Evolutionary conservation across 176 grass and related monocot genomes (phyloP).

Genomic region (Oryza brachyantha): DNA sequence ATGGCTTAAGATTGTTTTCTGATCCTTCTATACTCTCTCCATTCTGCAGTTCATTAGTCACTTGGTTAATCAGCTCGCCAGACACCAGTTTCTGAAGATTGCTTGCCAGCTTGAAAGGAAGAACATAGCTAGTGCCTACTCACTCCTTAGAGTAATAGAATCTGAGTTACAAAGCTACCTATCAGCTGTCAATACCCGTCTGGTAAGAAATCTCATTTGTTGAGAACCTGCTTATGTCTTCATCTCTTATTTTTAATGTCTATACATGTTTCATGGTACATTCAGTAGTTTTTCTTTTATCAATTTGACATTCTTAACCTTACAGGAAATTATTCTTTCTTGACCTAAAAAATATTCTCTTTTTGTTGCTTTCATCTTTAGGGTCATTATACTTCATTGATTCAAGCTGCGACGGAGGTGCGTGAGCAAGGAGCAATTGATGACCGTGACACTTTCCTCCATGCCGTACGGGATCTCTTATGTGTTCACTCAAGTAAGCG

Average conservation of each 20-base stretch:
- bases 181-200: constrained; percentile 59
- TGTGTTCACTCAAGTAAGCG: constrained; percentile 89
- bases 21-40: not conserved
- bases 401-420: constrained; percentile 82
- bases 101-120: constrained; percentile 95
- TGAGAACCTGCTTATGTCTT: not conserved
- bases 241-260: not conserved
- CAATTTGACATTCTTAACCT: not conserved
- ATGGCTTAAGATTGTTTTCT: constrained; percentile 10
- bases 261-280: not conserved
- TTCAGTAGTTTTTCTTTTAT: not conserved
- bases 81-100: constrained; percentile 91
- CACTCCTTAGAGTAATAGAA: constrained; percentile 88
- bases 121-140: constrained; percentile 58
- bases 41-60: constrained; percentile 93
- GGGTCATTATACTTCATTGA: constrained; percentile 78
- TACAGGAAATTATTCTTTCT: not conserved
- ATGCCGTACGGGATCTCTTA: constrained; percentile 81
- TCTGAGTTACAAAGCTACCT: constrained; percentile 93
- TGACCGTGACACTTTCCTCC: constrained; percentile 87
- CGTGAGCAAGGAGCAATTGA: constrained; percentile 94
- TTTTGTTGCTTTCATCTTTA: constrained; percentile 34
- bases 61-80: constrained; percentile 91
- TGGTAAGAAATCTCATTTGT: constrained; percentile 59
- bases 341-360: not conserved